These are phyloP conservation scores for Carex pumila DNA, from an alignment of 176 grass and related monocot species.

Conservation along the genomic window DNA sequence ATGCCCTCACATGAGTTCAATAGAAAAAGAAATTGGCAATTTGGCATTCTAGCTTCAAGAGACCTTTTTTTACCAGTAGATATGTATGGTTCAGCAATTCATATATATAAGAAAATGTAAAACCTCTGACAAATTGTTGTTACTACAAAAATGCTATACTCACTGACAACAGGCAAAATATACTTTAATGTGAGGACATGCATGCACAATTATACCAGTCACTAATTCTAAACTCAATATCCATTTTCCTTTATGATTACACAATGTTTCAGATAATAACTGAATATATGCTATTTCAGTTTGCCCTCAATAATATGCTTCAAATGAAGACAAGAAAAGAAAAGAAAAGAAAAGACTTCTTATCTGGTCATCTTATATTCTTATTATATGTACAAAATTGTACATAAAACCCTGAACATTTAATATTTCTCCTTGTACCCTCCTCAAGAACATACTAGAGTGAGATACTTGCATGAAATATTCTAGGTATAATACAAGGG, in stretches of 20 bases:
- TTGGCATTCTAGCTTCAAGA: not conserved
- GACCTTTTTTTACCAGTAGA: not conserved
- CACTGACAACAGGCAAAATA: not conserved
- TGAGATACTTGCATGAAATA: not conserved
- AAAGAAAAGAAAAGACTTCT: not conserved
- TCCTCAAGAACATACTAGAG: not conserved
- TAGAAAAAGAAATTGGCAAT: not conserved
- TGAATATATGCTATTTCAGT: not conserved
- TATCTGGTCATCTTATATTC: not conserved
- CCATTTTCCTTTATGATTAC: not conserved
- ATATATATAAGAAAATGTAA: not conserved
- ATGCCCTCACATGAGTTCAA: not conserved
- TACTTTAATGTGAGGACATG: not conserved
- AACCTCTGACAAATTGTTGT: not conserved
- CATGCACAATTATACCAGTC: not conserved
- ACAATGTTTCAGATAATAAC: not conserved
- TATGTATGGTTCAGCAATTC: not conserved
- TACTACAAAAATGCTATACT: not conserved
- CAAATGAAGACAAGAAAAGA: not conserved
- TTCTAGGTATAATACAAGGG: not conserved
- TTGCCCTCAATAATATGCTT: not conserved
- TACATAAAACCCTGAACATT: not conserved
- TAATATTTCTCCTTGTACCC: not conserved
- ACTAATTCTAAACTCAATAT: not conserved
- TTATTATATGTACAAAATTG: not conserved